These are phyloP conservation scores for Aspergillus quadrilineatus DNA, from an alignment of 2,329 filamentous ascomycete genomes.

Conservation along the genomic window DNA sequence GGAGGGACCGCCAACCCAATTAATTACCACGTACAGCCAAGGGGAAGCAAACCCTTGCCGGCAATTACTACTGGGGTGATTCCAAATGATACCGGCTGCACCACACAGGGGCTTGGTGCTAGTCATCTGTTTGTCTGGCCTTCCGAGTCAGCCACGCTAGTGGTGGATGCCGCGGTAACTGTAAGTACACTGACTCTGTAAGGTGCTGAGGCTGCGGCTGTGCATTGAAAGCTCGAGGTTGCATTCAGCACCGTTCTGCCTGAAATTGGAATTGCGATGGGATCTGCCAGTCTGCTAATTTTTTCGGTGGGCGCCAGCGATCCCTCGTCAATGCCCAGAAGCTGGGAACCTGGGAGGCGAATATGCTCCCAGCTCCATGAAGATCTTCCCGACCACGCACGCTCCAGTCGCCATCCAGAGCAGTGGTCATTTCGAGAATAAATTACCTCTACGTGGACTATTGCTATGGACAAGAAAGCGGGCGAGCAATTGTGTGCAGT, in stretches of 20 bases:
- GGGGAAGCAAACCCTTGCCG: not conserved
- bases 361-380: not conserved
- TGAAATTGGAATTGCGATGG: not conserved
- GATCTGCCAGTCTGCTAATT: constrained; percentile 3
- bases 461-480: not conserved
- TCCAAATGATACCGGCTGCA: not conserved
- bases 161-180: constrained; percentile 6
- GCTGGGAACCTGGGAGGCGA: not conserved
- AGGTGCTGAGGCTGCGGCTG: constrained; percentile 11
- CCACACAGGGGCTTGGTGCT: constrained; percentile 3
- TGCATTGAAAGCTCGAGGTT: constrained; percentile 11
- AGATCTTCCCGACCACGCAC: constrained; percentile 12
- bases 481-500: not conserved
- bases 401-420: constrained; percentile 8
- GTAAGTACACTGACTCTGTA: not conserved
- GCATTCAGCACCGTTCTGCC: constrained; percentile 1
- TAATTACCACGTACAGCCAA: not conserved
- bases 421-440: not conserved
- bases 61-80: not conserved
- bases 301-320: not conserved
- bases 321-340: not conserved
- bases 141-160: not conserved
- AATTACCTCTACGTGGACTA: not conserved
- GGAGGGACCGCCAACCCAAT: constrained; percentile 7
- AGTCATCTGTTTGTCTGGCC: not conserved